Base-by-base conservation (phyloP, 108 stramenopile species). In the Fistulifera pelliculosa region DNA sequence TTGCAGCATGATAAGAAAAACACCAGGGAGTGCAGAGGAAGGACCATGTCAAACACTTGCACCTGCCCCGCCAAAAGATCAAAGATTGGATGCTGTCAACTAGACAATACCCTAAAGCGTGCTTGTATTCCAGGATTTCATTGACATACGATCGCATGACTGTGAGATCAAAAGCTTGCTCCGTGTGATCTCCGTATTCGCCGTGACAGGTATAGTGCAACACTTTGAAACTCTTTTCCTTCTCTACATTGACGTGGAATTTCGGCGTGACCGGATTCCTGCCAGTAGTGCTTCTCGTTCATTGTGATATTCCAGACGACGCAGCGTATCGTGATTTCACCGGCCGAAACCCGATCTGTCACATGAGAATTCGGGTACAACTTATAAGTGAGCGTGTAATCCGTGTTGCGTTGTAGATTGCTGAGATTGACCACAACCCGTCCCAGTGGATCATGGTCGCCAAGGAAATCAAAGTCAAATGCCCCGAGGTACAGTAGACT, bases 361-460 rank as follows among this genome's bases (percentile, higher is more conserved):
- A 45, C 44, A 21, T 45, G 44, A 39, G 47, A 44, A 22, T 28
- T 54, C 27, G 28, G 14, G 14, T 69, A 84, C 18, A 86, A 39
- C 19, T 76, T 67, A 63, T 84, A 87, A 4, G 66, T 66, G 24
- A 90, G 62, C 24, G 71, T 16, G 45, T 85, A 86, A 10, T 78
- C 71, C 0, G 82, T 82, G 38, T 73, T 56, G 2, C 66, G 66
- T 23, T 52, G 54, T 45, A 86, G 62, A 60, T 85, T 90, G 4
- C 80, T 68, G 8, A 90, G 1, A 38, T 90, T 74, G 18, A 90
- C 62, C 17, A 76, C 68, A 0, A 86, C 81, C 1, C 89, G 65
- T 16, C 89, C 89, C 50, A 81, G 70, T 12, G 80, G 51, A 54
- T 90, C 89, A 56, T 90, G 85, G 12, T 77, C 43, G 26, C 38